These are phyloP conservation scores for Neurospora tetraspora DNA, from an alignment of 495 filamentous ascomycete genomes.

Conservation along the genomic window DNA sequence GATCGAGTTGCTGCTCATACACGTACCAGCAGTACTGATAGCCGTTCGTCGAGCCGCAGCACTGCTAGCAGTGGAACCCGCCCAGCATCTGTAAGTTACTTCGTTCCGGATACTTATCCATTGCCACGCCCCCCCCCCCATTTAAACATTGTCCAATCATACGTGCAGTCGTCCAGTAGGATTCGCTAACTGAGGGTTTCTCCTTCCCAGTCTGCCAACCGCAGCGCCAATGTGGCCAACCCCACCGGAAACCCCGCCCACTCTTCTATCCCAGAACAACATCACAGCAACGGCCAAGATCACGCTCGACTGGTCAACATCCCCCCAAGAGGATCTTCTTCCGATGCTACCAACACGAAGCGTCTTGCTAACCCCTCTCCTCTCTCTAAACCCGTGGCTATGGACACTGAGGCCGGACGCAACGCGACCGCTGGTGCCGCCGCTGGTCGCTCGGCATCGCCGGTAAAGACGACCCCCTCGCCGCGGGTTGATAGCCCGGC, in stretches of 20 bases:
- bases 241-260: conserved; percentile 41
- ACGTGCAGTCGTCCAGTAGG: conserved; percentile 9
- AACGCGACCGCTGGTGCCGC: conserved; percentile 18
- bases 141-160: conserved; percentile 31
- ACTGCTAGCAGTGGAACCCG: conserved; percentile 25
- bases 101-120: not conserved
- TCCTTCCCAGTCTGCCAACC: conserved; percentile 35
- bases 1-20: conserved; percentile 17
- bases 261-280: conserved; percentile 26
- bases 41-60: conserved; percentile 32
- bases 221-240: conserved; percentile 30
- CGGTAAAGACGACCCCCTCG: conserved; percentile 19
- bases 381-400: conserved; percentile 70
- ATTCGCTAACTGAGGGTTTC: conserved; percentile 25
- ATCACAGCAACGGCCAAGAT: conserved; percentile 34
- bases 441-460: conserved; percentile 12
- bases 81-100: conserved; percentile 36
- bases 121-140: not conserved
- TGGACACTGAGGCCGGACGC: conserved; percentile 34
- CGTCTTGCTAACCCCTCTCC: conserved; percentile 72
- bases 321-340: conserved; percentile 57
- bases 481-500: conserved; percentile 54
- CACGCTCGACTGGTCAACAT: conserved; percentile 52
- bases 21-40: conserved; percentile 34
- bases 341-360: conserved; percentile 50